A percentile compares a stretch with the other conserved stretches of the same genome.
Conservation (phyloP, 2,329 filamentous ascomycete genomes). For the Eurotiales sp. region DNA sequence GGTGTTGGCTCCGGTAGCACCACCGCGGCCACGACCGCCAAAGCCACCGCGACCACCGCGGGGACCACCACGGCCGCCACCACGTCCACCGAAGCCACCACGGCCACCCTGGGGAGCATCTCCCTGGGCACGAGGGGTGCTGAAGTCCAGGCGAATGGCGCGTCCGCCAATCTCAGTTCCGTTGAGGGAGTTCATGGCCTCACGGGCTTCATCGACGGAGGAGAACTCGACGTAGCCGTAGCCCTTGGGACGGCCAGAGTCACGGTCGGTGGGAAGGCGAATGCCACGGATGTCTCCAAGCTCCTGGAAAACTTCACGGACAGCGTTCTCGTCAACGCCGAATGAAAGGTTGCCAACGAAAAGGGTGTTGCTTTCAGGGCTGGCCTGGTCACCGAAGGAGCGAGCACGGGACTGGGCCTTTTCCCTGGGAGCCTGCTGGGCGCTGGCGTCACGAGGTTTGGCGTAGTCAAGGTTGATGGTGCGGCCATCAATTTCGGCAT, state of each 20-base stretch:
- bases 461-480: slow-evolving; percentile 75
- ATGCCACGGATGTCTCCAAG: slow-evolving; percentile 70
- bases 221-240: slow-evolving; percentile 87
- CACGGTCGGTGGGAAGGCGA: slow-evolving; percentile 82
- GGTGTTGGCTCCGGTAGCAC: too few species aligned
- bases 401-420: slow-evolving; percentile 53
- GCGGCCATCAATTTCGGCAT: slow-evolving; percentile 69
- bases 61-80: slow-evolving; percentile 51
- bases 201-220: slow-evolving; percentile 77
- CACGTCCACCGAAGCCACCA: slow-evolving; percentile 45
- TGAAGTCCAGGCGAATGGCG: slow-evolving; percentile 77
- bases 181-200: slow-evolving; percentile 66
- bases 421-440: slow-evolving; percentile 58
- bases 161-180: slow-evolving; percentile 70
- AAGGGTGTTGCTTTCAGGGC: slow-evolving; percentile 77
- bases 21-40: slow-evolving; percentile 43
- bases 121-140: slow-evolving; percentile 61
- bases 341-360: slow-evolving; percentile 92
- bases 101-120: slow-evolving; percentile 43
- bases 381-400: slow-evolving; percentile 71
- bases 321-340: slow-evolving; percentile 70
- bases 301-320: slow-evolving; percentile 70
- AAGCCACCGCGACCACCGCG: slow-evolving; percentile 53
- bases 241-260: slow-evolving; percentile 80
- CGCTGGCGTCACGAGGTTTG: slow-evolving; percentile 59